Conservation (phyloP, 139 green algal genomes). For the Diplosphaera chodatii region DNA sequence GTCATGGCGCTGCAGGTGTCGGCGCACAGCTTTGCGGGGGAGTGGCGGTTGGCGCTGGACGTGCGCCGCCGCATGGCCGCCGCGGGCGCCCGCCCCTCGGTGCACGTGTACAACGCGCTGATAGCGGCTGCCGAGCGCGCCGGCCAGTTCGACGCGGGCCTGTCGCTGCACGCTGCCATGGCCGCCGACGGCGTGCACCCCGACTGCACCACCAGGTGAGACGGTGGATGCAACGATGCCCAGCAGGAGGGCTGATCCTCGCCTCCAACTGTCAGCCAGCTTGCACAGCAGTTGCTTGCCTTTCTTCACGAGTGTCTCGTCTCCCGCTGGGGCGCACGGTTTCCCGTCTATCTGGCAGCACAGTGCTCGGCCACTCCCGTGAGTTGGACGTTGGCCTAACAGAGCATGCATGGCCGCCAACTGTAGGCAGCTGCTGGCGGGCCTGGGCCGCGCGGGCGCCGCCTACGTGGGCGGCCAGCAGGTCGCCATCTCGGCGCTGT, state of each 20-base stretch:
- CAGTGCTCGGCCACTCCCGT: too few relatives aligned
- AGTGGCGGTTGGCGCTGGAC: constrained; percentile 43
- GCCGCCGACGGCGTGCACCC: neutral
- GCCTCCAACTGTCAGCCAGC: too few relatives aligned
- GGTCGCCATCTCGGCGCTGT: constrained; percentile 58
- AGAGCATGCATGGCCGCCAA: too few relatives aligned
- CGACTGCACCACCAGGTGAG: constrained; percentile 36
- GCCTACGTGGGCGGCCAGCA: constrained; percentile 65
- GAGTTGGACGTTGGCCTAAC: too few relatives aligned
- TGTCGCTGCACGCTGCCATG: constrained; percentile 46
- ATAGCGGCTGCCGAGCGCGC: constrained; percentile 74
- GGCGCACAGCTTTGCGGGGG: constrained; percentile 43
- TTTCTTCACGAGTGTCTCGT: too few relatives aligned
- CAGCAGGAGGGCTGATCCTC: too few relatives aligned
- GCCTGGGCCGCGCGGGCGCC: constrained; percentile 62
- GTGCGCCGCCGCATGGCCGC: constrained; percentile 40
- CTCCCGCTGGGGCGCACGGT: too few relatives aligned
- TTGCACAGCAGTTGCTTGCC: too few relatives aligned
- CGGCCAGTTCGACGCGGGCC: constrained; percentile 41
- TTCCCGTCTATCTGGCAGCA: too few relatives aligned
- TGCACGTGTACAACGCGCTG: constrained; percentile 83
- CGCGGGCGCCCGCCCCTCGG: constrained; percentile 23
- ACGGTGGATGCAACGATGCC: too few relatives aligned
- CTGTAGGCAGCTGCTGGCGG: constrained; percentile 52
- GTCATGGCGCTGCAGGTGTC: too few relatives aligned